Evolutionary conservation across 1,284 basidiomycete genomes (phyloP).

Genomic region (Fomitopsis pinicola): DNA sequence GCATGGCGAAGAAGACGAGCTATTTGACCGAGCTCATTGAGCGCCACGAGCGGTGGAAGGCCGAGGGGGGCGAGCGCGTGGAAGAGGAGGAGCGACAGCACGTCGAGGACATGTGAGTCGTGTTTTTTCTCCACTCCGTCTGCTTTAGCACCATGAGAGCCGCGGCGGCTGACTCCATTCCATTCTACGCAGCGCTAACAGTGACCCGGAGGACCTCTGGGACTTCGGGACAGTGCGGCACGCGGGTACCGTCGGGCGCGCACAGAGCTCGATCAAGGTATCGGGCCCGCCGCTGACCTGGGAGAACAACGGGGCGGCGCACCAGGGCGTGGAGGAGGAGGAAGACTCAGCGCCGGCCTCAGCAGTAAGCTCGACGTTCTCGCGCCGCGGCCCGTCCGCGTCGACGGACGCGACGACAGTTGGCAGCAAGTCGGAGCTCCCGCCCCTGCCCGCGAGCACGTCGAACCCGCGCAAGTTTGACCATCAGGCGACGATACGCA

Average conservation of each 20-base stretch:
- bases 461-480: slow-evolving; percentile 44
- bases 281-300: slow-evolving; percentile 69
- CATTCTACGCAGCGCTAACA: slow-evolving; percentile 40
- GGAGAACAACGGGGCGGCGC: slow-evolving; percentile 65
- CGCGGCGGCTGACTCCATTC: neutral
- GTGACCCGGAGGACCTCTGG: slow-evolving; percentile 85
- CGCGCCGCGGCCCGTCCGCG: slow-evolving; percentile 22
- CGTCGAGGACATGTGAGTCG: slow-evolving; percentile 55
- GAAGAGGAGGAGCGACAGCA: slow-evolving; percentile 68
- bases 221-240: slow-evolving; percentile 91
- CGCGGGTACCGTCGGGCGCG: slow-evolving; percentile 60
- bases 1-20: slow-evolving; percentile 89
- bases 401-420: slow-evolving; percentile 35
- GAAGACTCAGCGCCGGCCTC: slow-evolving; percentile 9
- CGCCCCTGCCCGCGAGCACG: slow-evolving; percentile 47
- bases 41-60: slow-evolving; percentile 88
- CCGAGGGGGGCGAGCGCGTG: slow-evolving; percentile 78
- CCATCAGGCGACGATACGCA: slow-evolving; percentile 62
- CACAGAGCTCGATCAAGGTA: slow-evolving; percentile 49
- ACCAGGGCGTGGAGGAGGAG: slow-evolving; percentile 27
- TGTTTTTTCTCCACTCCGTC: neutral
- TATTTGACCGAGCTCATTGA: slow-evolving; percentile 96
- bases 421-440: slow-evolving; percentile 53
- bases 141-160: neutral
- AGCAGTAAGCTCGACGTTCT: slow-evolving; percentile 31